phyloP scores from a whole-genome alignment of 306 rosid species.

The Alnus rubra region DNA sequence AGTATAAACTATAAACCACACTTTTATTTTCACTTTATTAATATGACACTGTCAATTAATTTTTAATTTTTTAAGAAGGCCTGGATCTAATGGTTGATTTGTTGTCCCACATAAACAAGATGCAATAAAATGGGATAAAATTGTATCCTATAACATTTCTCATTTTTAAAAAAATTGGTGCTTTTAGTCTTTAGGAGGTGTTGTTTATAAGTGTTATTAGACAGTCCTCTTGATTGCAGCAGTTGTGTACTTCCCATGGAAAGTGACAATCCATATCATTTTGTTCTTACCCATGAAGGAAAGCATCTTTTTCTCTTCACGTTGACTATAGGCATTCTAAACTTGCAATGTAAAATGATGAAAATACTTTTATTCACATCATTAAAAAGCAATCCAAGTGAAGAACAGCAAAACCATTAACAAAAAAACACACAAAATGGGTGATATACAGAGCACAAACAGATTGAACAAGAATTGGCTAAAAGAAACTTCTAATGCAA shows the following conservation, averaged over 20 bases:
- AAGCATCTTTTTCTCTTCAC: too few species aligned
- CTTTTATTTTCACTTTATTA: too few species aligned
- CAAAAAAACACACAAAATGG: background rate
- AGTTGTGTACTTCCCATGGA: background rate
- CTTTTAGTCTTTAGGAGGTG: background rate
- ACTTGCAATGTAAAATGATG: background rate
- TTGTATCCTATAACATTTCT: too few species aligned
- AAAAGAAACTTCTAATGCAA: background rate
- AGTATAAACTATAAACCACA: too few species aligned
- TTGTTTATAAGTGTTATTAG: background rate
- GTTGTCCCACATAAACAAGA: too few species aligned
- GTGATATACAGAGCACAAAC: constrained; percentile 1
- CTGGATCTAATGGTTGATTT: too few species aligned
- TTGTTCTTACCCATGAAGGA: too few species aligned
- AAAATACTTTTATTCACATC: background rate
- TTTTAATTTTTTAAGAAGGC: too few species aligned
- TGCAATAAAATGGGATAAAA: too few species aligned
- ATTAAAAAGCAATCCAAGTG: background rate
- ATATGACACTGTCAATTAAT: too few species aligned
- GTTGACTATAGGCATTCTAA: background rate
- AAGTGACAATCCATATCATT: too few species aligned
- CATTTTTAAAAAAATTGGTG: background rate
- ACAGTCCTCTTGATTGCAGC: background rate
- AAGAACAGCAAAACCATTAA: background rate
- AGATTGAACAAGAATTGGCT: constrained; percentile 24